phyloP scores from a whole-genome alignment of 2,329 filamentous ascomycete species.

The Emmonsiellopsis sp. region DNA sequence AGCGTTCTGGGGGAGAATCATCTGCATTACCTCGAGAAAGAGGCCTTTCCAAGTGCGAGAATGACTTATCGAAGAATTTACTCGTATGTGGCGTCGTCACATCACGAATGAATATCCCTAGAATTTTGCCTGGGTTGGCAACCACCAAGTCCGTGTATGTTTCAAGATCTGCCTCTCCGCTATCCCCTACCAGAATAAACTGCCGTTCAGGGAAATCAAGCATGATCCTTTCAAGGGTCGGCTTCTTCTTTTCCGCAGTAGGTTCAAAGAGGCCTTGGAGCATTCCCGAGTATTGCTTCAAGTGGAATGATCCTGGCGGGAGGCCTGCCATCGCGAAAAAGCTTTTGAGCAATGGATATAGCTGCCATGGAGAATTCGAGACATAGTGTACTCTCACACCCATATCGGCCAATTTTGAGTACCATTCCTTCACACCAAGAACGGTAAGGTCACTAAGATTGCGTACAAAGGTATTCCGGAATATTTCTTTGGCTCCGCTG shows the following conservation, averaged over 20 bases:
- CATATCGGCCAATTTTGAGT: conserved; percentile 62
- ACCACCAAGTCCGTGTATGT: conserved; percentile 91
- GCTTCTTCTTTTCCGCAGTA: conserved; percentile 87
- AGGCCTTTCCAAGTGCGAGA: conserved; percentile 24
- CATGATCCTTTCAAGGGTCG: conserved; percentile 74
- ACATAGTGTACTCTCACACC: conserved; percentile 92
- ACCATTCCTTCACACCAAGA: conserved; percentile 86
- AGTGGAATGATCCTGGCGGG: conserved; percentile 79
- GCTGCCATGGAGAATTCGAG: conserved; percentile 98
- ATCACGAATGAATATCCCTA: conserved; percentile 88
- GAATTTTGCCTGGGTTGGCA: conserved; percentile 70
- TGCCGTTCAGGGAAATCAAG: conserved; percentile 80
- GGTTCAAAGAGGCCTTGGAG: conserved; percentile 97
- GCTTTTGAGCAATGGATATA: conserved; percentile 78
- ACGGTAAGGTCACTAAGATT: conserved; percentile 74
- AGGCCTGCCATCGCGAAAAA: conserved; percentile 75
- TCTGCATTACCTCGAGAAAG: conserved; percentile 17
- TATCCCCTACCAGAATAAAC: conserved; percentile 90
- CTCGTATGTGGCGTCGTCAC: conserved; percentile 70
- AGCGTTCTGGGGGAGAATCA: conserved; percentile 17
- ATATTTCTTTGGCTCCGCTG: conserved; percentile 82
- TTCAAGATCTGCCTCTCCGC: conserved; percentile 91
- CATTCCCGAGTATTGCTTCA: conserved; percentile 97
- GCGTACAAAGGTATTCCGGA: conserved; percentile 88
- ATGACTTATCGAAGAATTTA: conserved; percentile 67